These are phyloP conservation scores for Beta vulgaris DNA, from an alignment of 148 eudicot species.

Conservation along the genomic window DNA sequence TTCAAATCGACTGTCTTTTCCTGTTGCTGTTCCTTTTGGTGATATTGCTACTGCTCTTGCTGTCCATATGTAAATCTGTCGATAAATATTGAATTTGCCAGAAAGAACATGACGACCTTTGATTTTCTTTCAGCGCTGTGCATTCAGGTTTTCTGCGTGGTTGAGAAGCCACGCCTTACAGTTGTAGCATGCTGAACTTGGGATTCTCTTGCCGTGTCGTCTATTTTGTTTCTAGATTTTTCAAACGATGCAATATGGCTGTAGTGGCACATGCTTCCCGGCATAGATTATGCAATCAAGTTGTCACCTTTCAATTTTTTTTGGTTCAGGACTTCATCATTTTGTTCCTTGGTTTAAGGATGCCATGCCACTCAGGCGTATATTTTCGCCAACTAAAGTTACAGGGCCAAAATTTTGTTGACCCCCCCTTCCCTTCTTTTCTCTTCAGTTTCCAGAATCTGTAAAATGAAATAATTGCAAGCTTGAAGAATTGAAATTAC, in stretches of 20 bases:
- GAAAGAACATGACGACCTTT: background rate
- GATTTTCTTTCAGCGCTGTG: background rate
- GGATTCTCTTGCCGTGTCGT: background rate
- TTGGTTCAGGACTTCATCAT: too few species aligned
- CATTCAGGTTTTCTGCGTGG: background rate
- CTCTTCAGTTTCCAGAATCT: too few species aligned
- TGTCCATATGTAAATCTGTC: background rate
- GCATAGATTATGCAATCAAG: too few species aligned
- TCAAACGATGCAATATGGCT: background rate
- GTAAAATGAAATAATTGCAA: too few species aligned
- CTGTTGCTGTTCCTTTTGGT: background rate
- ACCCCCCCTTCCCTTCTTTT: too few species aligned
- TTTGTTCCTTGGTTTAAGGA: too few species aligned
- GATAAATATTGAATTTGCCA: background rate
- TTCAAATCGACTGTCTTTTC: background rate
- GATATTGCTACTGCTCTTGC: background rate
- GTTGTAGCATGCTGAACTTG: background rate
- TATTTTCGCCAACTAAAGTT: too few species aligned
- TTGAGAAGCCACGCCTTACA: background rate
- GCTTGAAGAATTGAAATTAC: too few species aligned
- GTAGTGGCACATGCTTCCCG: background rate
- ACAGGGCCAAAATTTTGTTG: too few species aligned
- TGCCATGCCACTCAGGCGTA: too few species aligned
- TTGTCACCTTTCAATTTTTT: too few species aligned
- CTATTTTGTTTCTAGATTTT: background rate